These are phyloP conservation scores for Chlorella vulgaris DNA, from an alignment of 139 green algal genomes.

Conservation along the genomic window DNA sequence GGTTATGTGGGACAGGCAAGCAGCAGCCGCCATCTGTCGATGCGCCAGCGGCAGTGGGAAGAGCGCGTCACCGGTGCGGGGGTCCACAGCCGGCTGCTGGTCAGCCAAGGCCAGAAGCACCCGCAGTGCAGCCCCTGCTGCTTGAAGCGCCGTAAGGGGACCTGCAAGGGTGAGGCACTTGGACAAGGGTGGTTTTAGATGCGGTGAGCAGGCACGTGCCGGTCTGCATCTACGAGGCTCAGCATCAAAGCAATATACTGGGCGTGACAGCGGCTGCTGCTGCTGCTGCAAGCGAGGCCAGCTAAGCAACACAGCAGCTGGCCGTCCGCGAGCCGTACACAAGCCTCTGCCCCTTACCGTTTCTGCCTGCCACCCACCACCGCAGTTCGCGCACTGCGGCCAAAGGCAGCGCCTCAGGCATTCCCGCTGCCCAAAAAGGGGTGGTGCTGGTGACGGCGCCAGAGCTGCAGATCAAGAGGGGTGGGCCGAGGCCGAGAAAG, in stretches of 20 bases:
- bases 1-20: slow-evolving; percentile 81
- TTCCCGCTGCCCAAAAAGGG: slow-evolving; percentile 64
- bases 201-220: neutral
- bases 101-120: slow-evolving; percentile 68
- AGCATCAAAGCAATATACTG: neutral
- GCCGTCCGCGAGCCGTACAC: neutral
- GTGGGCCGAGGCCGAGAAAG: too few species aligned
- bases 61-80: slow-evolving; percentile 49
- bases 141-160: slow-evolving; percentile 35
- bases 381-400: slow-evolving; percentile 76
- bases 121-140: slow-evolving; percentile 44
- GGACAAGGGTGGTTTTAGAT: neutral
- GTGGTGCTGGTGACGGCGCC: slow-evolving; percentile 59
- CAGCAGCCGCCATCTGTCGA: slow-evolving; percentile 60
- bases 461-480: slow-evolving; percentile 14
- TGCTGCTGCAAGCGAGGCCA: too few species aligned
- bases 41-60: slow-evolving; percentile 79
- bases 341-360: slow-evolving; percentile 16
- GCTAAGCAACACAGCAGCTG: neutral
- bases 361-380: slow-evolving; percentile 67
- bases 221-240: too few species aligned
- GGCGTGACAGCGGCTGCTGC: too few species aligned
- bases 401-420: slow-evolving; percentile 60
- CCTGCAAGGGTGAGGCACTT: slow-evolving; percentile 16
- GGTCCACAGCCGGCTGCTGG: slow-evolving; percentile 54